phyloP scores from a whole-genome alignment of 1,139 yeast genomes.

The Tardiomyces depauwii region DNA sequence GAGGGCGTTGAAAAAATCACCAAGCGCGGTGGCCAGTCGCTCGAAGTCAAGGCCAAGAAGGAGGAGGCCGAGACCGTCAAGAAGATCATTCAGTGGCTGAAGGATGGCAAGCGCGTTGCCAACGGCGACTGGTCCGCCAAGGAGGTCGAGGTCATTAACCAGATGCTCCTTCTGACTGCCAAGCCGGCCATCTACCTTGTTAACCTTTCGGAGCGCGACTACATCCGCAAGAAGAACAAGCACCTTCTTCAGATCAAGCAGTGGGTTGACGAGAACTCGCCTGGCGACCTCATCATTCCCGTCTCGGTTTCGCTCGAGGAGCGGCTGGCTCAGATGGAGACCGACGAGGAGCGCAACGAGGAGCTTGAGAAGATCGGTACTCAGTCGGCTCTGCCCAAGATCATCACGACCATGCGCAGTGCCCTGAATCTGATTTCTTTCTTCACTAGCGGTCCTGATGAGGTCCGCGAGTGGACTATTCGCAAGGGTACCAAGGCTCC shows the following conservation, averaged over 20 bases:
- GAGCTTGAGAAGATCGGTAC: constrained; percentile 85
- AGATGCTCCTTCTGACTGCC: constrained; percentile 78
- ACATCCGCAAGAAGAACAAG: constrained; percentile 96
- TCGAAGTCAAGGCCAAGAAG: constrained; percentile 83
- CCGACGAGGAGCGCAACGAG: constrained; percentile 84
- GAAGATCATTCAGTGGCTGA: constrained; percentile 61
- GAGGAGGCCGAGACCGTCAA: constrained; percentile 73
- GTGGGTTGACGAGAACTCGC: constrained; percentile 91
- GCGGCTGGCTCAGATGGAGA: constrained; percentile 77
- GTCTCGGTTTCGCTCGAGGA: constrained; percentile 89
- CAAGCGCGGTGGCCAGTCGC: constrained; percentile 73
- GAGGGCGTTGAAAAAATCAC: constrained; percentile 73
- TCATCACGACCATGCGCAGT: constrained; percentile 58
- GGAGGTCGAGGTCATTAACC: constrained; percentile 83
- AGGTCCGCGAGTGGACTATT: constrained; percentile 89
- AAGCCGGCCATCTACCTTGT: constrained; percentile 93
- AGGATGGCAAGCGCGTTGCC: constrained; percentile 75
- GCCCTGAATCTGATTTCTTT: constrained; percentile 67
- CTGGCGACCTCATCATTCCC: constrained; percentile 93
- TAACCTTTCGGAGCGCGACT: constrained; percentile 89
- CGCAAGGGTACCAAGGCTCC: constrained; percentile 72
- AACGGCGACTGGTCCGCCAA: constrained; percentile 79
- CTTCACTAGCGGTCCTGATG: constrained; percentile 85
- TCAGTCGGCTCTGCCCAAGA: constrained; percentile 78
- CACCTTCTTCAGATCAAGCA: constrained; percentile 81